Base-by-base conservation (phyloP, 176 grass and related monocot species). In the Otatea glauca region DNA sequence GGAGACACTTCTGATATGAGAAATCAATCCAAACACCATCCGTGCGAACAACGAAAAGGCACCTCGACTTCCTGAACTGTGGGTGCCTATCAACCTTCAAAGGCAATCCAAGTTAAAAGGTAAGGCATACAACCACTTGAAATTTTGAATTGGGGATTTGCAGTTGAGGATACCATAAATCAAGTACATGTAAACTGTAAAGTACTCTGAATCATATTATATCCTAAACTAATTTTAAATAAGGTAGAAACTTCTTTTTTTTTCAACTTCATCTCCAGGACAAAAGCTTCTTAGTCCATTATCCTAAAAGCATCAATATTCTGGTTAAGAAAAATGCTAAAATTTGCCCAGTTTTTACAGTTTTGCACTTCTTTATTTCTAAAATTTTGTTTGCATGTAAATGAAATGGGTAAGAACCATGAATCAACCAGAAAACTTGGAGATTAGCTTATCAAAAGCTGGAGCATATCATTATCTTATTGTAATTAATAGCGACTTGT, bases 11-110 rank as follows among this genome's bases (percentile, higher is more conserved):
- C 89, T 93, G 95, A 75, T 98, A 98, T 1, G 95, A 98, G 53
- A 98, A 98, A 86, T 98, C 95, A 34, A 95, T 93, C 95, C 95
- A 98, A 47, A 77, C 87, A 76, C 95, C 95, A 38, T 95, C 91
- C 20, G 85, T 98, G 34, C 95, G 79, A 66, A 98, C 89, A 56
- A 98, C 92, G 53, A 98, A 98, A 48, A 98, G 95, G 56, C 95
- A 98, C 74, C 95, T 94, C 37, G 95, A 94, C 23, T 92, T 90
- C 79, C 80, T 88, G 73, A 98, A 98, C 51, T 86, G 82, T 27
- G 95, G 95, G 79, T 98, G 95, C 35, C 83, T 92, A 64, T 98
- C 95, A 38, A 98, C 92, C 94, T 97, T 90, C 59, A 81, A 73
- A 74, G 39, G 49, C 9, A 74, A 54, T 38, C 27, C 67, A 88